Evolutionary conservation across 176 grass and related monocot genomes (phyloP).

Genomic region (Melocanna baccifera): DNA sequence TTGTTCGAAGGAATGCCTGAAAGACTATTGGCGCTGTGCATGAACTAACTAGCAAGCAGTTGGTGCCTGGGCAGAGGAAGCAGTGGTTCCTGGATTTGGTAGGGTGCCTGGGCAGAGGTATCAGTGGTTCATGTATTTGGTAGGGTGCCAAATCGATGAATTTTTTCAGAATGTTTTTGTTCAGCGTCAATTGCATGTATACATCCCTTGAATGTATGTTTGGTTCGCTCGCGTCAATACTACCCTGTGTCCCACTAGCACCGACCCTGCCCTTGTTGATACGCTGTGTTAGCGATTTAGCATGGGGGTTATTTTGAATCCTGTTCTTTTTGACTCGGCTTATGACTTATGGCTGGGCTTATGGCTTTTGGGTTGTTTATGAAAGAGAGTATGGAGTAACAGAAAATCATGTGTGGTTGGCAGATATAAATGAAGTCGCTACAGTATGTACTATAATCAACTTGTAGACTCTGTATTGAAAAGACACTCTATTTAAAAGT

Average conservation of each 20-base stretch:
- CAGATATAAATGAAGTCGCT: too few species aligned
- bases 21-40: neutral
- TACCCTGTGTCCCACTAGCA: neutral
- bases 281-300: neutral
- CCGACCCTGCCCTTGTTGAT: neutral
- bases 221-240: neutral
- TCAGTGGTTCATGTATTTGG: neutral
- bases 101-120: neutral
- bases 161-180: neutral
- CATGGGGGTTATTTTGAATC: neutral
- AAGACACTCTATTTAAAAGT: too few species aligned
- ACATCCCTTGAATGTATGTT: neutral
- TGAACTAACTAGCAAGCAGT: neutral
- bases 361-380: too few species aligned
- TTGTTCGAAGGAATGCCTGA: neutral
- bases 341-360: too few species aligned
- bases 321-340: too few species aligned
- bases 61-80: neutral
- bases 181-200: neutral
- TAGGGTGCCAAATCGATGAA: neutral
- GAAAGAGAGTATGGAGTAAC: too few species aligned
- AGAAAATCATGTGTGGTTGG: too few species aligned
- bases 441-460: too few species aligned
- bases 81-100: neutral
- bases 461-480: too few species aligned